A percentile compares a stretch with the other conserved stretches of the same genome.
phyloP scores from a whole-genome alignment of 257 asterid genomes.

The Mentha longifolia region DNA sequence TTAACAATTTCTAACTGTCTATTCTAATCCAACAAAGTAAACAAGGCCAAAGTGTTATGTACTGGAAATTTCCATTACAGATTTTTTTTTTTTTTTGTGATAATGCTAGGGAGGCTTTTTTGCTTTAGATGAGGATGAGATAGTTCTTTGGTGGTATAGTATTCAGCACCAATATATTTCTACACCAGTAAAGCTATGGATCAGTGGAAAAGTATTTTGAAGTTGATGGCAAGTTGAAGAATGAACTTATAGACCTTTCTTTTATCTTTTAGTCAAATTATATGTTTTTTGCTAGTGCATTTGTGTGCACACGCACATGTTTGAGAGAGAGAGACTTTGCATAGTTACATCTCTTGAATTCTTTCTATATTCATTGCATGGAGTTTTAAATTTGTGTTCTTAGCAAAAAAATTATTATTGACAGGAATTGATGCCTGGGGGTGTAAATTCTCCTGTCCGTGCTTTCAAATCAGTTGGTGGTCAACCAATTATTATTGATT shows the following conservation, averaged over 20 bases:
- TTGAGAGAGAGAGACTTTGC: background rate
- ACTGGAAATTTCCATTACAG: background rate
- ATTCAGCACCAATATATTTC: background rate
- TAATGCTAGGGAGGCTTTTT: background rate
- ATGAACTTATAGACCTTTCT: background rate
- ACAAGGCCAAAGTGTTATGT: background rate
- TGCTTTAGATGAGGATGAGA: conserved; percentile 10
- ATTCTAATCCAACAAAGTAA: background rate
- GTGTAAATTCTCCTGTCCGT: conserved; percentile 98
- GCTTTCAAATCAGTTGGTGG: conserved; percentile 99
- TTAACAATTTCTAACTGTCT: background rate
- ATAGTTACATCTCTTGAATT: conserved; percentile 3
- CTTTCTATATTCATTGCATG: conserved; percentile 9
- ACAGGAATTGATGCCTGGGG: conserved; percentile 99
- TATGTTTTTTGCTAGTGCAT: background rate
- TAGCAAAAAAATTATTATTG: background rate
- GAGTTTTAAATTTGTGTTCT: too few species aligned
- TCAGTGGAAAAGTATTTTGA: conserved; percentile 9
- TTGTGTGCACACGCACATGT: background rate
- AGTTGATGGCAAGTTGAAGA: background rate
- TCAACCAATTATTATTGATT: conserved; percentile 87
- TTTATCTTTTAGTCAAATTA: background rate
- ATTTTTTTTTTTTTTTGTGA: background rate
- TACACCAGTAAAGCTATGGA: conserved; percentile 3
- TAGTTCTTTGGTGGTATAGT: background rate